Evolutionary conservation across 257 asterid species (phyloP).

Genomic region (Scutellaria galericulata): DNA sequence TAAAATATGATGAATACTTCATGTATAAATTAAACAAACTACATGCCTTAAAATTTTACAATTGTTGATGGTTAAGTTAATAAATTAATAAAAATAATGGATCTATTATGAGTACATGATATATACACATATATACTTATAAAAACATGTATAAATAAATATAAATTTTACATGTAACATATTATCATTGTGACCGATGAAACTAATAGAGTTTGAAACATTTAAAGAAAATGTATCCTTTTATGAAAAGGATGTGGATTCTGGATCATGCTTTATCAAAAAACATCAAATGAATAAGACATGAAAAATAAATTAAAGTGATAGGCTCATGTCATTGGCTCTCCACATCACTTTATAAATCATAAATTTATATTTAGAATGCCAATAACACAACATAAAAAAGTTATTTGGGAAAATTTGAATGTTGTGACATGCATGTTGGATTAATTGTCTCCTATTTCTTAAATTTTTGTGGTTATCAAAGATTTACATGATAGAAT

Average conservation of each 20-base stretch:
- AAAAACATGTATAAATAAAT: too few species aligned
- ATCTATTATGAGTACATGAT: too few species aligned
- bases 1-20: too few species aligned
- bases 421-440: neutral
- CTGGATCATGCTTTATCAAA: neutral
- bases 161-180: too few species aligned
- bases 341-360: neutral
- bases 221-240: neutral
- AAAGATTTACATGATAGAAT: neutral
- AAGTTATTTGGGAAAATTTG: neutral
- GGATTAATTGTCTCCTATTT: neutral
- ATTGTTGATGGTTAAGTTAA: too few species aligned
- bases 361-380: neutral
- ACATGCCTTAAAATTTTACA: too few species aligned
- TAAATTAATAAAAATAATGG: too few species aligned
- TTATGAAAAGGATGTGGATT: constrained; percentile 22
- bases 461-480: neutral
- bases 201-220: neutral
- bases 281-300: constrained; percentile 6
- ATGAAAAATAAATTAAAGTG: neutral
- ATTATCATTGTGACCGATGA: neutral
- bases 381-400: neutral
- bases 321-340: constrained; percentile 5
- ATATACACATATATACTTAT: too few species aligned
- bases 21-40: too few species aligned